A percentile compares a stretch with the other conserved stretches of the same genome.
These are phyloP conservation scores for Pseudogymnoascus sp. DNA, from an alignment of 2,329 filamentous ascomycete species.

Conservation along the genomic window DNA sequence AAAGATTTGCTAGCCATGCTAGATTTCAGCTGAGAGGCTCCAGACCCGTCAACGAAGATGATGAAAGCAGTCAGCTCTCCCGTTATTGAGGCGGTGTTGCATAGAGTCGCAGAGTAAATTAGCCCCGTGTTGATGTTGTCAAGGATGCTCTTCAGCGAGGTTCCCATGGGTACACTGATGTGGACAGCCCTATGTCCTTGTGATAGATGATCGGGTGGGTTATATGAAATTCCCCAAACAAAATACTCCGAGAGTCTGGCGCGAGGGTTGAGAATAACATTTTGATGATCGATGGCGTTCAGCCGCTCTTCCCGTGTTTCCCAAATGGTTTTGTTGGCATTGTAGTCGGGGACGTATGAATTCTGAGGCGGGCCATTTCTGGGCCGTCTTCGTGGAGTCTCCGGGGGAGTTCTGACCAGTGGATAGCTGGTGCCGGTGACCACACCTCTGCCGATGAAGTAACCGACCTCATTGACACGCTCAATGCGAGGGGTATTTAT, in stretches of 20 bases:
- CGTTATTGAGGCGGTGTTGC: neutral
- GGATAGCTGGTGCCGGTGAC: neutral
- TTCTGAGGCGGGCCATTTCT: neutral
- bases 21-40: neutral
- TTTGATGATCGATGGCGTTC: neutral
- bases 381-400: neutral
- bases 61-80: neutral
- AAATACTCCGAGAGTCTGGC: conserved; percentile 4
- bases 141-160: neutral
- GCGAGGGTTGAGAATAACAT: neutral
- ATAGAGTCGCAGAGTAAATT: neutral
- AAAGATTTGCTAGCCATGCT: neutral
- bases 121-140: neutral
- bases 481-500: neutral
- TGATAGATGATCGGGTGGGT: neutral
- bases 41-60: neutral
- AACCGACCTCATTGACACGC: neutral
- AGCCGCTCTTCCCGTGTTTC: neutral
- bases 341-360: neutral
- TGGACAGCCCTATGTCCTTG: neutral
- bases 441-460: neutral
- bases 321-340: neutral
- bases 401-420: neutral
- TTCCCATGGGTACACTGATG: neutral
- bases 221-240: neutral